Evolutionary conservation across 371 early-diverging fungal genomes (phyloP).

Genomic region (Mucor racemosus): DNA sequence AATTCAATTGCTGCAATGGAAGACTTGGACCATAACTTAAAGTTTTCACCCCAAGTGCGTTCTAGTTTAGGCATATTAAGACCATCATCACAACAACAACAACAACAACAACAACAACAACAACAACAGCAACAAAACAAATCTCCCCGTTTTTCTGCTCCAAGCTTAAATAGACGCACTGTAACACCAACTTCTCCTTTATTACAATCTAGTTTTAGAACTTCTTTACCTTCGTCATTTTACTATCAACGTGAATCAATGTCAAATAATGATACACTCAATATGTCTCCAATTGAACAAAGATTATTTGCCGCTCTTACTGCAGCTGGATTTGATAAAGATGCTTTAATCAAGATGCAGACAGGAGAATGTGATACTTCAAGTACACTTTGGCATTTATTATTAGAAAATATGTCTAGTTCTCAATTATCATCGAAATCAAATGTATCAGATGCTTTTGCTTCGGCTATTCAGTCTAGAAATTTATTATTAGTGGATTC

Average conservation of each 20-base stretch:
- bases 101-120: background rate
- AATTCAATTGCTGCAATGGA: conserved; percentile 10
- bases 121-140: conserved; percentile 11
- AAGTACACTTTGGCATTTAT: conserved; percentile 76
- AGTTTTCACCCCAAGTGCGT: conserved; percentile 36
- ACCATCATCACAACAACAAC: conserved; percentile 13
- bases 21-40: conserved; percentile 8
- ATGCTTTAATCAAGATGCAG: conserved; percentile 65
- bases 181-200: conserved; percentile 18
- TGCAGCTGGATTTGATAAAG: conserved; percentile 70
- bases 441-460: conserved; percentile 29
- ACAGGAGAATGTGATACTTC: conserved; percentile 69
- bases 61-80: conserved; percentile 30
- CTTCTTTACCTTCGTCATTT: conserved; percentile 22
- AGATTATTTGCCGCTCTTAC: conserved; percentile 56
- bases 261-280: conserved; percentile 39
- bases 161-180: conserved; percentile 27
- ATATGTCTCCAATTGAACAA: conserved; percentile 47
- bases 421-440: conserved; percentile 1
- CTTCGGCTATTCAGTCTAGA: conserved; percentile 21
- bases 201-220: conserved; percentile 21
- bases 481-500: background rate
- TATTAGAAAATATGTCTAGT: conserved; percentile 50
- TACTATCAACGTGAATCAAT: conserved; percentile 2
- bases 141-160: conserved; percentile 47